These are phyloP conservation scores for Leonotis leonurus DNA, from an alignment of 257 asterid species.

Conservation along the genomic window DNA sequence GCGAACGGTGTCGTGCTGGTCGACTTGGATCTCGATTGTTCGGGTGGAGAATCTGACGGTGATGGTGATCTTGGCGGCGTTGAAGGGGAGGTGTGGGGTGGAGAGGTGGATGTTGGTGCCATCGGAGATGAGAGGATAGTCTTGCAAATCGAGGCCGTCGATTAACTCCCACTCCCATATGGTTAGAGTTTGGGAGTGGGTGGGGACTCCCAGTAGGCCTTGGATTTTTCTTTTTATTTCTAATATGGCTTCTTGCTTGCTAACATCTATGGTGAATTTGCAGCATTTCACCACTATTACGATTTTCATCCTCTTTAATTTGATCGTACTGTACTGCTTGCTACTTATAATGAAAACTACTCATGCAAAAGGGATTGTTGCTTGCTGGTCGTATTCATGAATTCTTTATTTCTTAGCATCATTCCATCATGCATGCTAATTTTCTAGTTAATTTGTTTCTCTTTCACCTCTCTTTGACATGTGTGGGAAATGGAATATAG, in stretches of 20 bases:
- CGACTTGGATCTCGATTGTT: conserved; percentile 22
- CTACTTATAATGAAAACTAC: background rate
- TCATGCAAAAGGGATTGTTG: conserved; percentile 1
- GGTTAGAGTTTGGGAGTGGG: conserved; percentile 4
- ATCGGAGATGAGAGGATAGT: conserved; percentile 15
- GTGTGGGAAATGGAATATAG: too few relatives aligned
- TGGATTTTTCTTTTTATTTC: conserved; percentile 16
- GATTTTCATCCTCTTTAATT: background rate
- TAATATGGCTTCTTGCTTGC: conserved; percentile 4
- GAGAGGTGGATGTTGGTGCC: conserved; percentile 18
- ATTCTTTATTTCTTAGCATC: background rate
- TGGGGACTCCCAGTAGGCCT: conserved; percentile 1
- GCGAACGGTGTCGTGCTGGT: conserved; percentile 44
- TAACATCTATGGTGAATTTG: conserved; percentile 12
- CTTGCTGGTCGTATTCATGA: conserved; percentile 16
- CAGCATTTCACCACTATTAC: conserved; percentile 5
- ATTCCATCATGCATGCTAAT: conserved; percentile 12
- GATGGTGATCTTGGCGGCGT: conserved; percentile 19
- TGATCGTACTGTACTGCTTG: background rate
- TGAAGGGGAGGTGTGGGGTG: background rate
- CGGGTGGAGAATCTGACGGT: conserved; percentile 17
- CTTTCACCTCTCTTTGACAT: too few relatives aligned
- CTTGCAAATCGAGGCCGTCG: conserved; percentile 13
- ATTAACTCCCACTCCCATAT: conserved; percentile 19
- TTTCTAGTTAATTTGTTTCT: too few relatives aligned